Percentiles rank a stretch among this genome's conserved stretches.
Conservation (phyloP, 371 early-diverging fungal species). For the Mortierella sp. region DNA sequence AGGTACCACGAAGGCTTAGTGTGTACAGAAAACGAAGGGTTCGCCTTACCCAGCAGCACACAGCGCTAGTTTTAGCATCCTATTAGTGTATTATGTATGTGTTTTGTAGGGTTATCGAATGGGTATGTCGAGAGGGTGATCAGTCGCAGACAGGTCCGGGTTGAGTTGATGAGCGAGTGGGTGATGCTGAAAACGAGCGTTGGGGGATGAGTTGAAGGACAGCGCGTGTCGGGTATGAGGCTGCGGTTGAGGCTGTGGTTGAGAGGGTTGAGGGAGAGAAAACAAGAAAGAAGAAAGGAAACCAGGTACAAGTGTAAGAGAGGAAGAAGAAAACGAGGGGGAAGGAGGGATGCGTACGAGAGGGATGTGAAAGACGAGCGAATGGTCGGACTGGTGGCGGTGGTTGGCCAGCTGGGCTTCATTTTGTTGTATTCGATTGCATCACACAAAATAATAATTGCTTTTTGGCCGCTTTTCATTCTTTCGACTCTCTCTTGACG, state of each 20-base stretch:
- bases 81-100: background rate
- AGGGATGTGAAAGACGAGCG: background rate
- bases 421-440: background rate
- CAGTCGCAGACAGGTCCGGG: background rate
- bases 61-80: constrained; percentile 46
- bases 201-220: constrained; percentile 10
- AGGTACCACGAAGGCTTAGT: background rate
- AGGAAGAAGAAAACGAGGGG: background rate
- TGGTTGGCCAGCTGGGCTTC: constrained; percentile 9
- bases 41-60: constrained; percentile 39
- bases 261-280: background rate
- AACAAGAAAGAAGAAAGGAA: background rate
- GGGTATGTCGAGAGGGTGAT: background rate
- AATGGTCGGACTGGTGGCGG: background rate
- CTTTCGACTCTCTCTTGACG: too few relatives aligned
- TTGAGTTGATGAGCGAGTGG: background rate
- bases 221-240: background rate
- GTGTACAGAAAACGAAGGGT: too few relatives aligned
- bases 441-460: background rate
- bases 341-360: background rate
- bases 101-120: background rate
- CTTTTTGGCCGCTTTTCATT: background rate
- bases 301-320: background rate
- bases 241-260: background rate
- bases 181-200: background rate